Evolutionary conservation across 768 basidiomycete species (phyloP).

Genomic region (Clitopilus passeckerianus): DNA sequence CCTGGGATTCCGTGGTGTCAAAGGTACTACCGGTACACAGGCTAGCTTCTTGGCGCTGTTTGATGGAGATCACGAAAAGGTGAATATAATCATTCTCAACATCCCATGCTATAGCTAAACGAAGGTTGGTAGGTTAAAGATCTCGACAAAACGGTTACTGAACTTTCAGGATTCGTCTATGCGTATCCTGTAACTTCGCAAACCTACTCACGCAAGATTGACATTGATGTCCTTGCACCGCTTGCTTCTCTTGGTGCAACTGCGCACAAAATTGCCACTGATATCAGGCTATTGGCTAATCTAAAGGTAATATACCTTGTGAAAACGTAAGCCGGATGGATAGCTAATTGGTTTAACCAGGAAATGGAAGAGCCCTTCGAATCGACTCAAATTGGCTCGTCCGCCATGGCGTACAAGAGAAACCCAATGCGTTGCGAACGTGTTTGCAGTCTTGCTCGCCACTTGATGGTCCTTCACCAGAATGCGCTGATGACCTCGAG

Average conservation of each 20-base stretch:
- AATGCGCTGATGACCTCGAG: conserved; percentile 93
- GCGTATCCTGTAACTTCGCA: conserved; percentile 98
- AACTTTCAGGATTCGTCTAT: conserved; percentile 88
- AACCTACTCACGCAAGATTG: conserved; percentile 98
- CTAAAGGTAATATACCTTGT: conserved; percentile 56
- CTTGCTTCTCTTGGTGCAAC: conserved; percentile 90
- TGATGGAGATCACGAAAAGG: conserved; percentile 93
- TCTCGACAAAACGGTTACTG: conserved; percentile 84
- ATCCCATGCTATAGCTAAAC: background rate
- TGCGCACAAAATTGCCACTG: conserved; percentile 97
- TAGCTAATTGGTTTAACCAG: conserved; percentile 22
- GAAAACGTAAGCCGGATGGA: too few relatives aligned
- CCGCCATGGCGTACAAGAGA: conserved; percentile 98
- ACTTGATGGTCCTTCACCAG: conserved; percentile 93
- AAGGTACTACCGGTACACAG: conserved; percentile 99
- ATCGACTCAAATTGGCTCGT: conserved; percentile 95
- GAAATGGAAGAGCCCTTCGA: conserved; percentile 99
- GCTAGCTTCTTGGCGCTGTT: conserved; percentile 93
- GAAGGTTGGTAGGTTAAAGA: conserved; percentile 63
- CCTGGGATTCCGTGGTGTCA: conserved; percentile 95
- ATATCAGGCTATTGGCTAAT: conserved; percentile 90
- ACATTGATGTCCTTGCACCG: conserved; percentile 87
- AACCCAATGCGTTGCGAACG: conserved; percentile 99
- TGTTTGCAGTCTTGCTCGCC: conserved; percentile 92
- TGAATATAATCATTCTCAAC: conserved; percentile 14